A percentile compares a stretch with the other conserved stretches of the same genome.
These are phyloP conservation scores for Alnus glutinosa DNA, from an alignment of 306 rosid genomes.

Conservation along the genomic window DNA sequence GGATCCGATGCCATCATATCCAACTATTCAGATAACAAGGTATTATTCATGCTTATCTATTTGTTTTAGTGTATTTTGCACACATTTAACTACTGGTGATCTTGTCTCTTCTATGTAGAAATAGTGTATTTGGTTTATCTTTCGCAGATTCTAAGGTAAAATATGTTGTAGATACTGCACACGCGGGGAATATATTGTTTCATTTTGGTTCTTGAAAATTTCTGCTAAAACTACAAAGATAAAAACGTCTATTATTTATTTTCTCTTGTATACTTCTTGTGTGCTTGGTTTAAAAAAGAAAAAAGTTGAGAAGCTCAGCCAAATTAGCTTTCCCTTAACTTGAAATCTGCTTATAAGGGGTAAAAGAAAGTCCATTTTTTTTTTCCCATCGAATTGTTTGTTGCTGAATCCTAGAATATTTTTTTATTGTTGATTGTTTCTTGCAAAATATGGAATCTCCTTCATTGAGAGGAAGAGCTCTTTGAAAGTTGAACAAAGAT, in stretches of 20 bases:
- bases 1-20: conserved; percentile 34
- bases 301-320: no score
- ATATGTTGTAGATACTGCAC: neutral
- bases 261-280: no score
- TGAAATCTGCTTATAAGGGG: no score
- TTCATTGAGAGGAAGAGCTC: neutral
- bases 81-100: neutral
- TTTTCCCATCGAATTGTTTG: neutral
- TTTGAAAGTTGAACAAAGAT: no score
- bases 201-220: neutral
- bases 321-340: no score
- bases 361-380: no score
- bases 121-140: neutral
- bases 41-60: conserved; percentile 23
- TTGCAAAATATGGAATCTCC: conserved; percentile 1
- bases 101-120: neutral
- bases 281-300: no score
- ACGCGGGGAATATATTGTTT: neutral
- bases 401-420: neutral
- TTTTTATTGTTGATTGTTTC: neutral
- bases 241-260: no score
- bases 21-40: conserved; percentile 53
- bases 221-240: neutral
- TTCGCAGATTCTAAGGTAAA: neutral
- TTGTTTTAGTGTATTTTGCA: neutral